Percentiles rank a stretch among this genome's conserved stretches.
Evolutionary conservation across 495 filamentous ascomycete species (phyloP).

Genomic region (Aspergillus affinis): DNA sequence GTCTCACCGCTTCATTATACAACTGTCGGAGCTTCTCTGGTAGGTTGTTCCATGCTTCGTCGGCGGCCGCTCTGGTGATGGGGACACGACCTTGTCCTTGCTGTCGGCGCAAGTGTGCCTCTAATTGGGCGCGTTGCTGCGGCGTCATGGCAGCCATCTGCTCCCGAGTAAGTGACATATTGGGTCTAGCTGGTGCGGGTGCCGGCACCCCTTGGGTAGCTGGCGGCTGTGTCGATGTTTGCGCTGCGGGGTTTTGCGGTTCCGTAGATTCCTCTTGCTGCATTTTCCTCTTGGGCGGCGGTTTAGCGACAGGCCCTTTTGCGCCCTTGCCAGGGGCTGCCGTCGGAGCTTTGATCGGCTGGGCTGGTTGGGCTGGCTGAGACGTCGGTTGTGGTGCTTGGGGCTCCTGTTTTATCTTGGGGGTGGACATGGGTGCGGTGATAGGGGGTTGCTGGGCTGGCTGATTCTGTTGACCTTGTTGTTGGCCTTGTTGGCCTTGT

Average conservation of each 20-base stretch:
- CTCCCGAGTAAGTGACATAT: slow-evolving; percentile 40
- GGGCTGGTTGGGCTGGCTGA: slow-evolving; percentile 15
- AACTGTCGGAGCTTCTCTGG: slow-evolving; percentile 38
- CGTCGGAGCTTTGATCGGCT: slow-evolving; percentile 26
- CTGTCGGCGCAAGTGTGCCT: slow-evolving; percentile 3
- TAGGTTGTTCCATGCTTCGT: slow-evolving; percentile 41
- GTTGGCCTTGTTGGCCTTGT: slow-evolving; percentile 21
- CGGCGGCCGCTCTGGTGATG: slow-evolving; percentile 32
- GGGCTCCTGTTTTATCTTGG: slow-evolving; percentile 28
- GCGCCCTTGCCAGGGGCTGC: slow-evolving; percentile 25
- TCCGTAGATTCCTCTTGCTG: slow-evolving; percentile 64
- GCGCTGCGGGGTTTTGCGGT: slow-evolving; percentile 43
- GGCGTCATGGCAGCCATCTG: slow-evolving; percentile 53
- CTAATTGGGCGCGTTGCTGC: slow-evolving; percentile 37
- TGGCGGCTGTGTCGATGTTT: slow-evolving; percentile 31
- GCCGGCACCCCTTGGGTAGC: slow-evolving; percentile 28
- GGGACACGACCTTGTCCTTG: slow-evolving; percentile 21
- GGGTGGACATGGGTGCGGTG: slow-evolving; percentile 22
- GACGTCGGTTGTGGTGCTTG: slow-evolving; percentile 18
- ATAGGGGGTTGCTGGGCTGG: slow-evolving; percentile 36
- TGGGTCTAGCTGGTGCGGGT: slow-evolving; percentile 36
- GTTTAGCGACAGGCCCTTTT: slow-evolving; percentile 32
- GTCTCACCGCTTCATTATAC: slow-evolving; percentile 40
- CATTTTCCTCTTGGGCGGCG: slow-evolving; percentile 54
- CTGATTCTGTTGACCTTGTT: slow-evolving; percentile 36